phyloP scores from a whole-genome alignment of 2,329 filamentous ascomycete genomes.

The Triangularia setosa region DNA sequence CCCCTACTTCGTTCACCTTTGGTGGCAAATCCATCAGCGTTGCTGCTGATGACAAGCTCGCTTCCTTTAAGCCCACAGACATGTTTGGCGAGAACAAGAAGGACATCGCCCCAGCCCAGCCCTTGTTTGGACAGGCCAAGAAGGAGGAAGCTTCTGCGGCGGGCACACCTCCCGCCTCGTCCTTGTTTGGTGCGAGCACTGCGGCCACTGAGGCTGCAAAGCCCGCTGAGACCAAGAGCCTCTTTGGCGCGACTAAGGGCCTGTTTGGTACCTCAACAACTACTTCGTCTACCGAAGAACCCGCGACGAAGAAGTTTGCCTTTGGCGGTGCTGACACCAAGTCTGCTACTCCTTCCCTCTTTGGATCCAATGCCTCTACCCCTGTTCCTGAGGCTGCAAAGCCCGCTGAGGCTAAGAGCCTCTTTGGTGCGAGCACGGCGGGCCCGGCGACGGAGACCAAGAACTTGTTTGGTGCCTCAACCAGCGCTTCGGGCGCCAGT shows the following conservation, averaged over 20 bases:
- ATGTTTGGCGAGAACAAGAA: conserved; percentile 36
- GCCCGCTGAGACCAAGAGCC: conserved; percentile 8
- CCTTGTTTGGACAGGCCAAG: conserved; percentile 22
- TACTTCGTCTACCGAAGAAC: conserved; percentile 16
- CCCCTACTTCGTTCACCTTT: conserved; percentile 22
- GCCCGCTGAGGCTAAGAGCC: conserved; percentile 20
- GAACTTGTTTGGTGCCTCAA: conserved; percentile 17
- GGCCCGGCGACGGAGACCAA: conserved; percentile 20
- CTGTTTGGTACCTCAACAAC: conserved; percentile 21
- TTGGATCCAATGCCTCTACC: conserved; percentile 19
- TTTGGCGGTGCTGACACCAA: conserved; percentile 24
- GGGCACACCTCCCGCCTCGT: conserved; percentile 11
- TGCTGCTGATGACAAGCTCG: conserved; percentile 19
- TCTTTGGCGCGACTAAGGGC: conserved; percentile 16
- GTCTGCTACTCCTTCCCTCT: conserved; percentile 15
- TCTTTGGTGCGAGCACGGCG: conserved; percentile 14
- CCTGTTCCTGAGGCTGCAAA: conserved; percentile 17
- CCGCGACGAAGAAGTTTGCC: conserved; percentile 26
- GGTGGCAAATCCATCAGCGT: conserved; percentile 18
- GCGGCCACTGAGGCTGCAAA: background rate
- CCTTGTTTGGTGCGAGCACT: conserved; percentile 14
- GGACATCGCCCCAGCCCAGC: conserved; percentile 10
- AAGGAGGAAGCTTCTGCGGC: conserved; percentile 5
- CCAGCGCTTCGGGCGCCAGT: conserved; percentile 12
- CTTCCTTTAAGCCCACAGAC: conserved; percentile 31